phyloP scores from a whole-genome alignment of 768 basidiomycete species.

The Leccinellum albellum region DNA sequence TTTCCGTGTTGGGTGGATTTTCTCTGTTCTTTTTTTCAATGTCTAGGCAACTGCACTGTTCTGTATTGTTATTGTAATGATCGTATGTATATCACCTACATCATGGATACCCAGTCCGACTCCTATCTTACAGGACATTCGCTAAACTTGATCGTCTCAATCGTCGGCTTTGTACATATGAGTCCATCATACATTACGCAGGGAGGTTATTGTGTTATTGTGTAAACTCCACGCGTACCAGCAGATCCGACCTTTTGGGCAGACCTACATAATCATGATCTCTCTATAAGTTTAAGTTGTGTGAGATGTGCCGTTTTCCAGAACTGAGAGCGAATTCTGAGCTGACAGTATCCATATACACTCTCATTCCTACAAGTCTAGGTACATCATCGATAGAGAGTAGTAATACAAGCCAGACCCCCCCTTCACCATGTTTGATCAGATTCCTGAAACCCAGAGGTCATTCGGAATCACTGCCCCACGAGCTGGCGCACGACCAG shows the following conservation, averaged over 20 bases:
- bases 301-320: not conserved
- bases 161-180: not conserved
- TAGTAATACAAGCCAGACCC: constrained; percentile 12
- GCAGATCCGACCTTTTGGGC: not conserved
- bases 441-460: not conserved
- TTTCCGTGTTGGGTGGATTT: not conserved
- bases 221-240: not conserved
- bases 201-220: not conserved
- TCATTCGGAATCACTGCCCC: constrained; percentile 15
- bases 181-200: too few relatives aligned
- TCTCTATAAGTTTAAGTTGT: not conserved
- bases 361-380: not conserved
- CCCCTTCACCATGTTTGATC: too few relatives aligned
- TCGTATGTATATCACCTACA: not conserved
- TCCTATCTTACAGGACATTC: not conserved
- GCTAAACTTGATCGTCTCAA: not conserved
- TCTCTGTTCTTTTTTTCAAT: not conserved
- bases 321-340: not conserved
- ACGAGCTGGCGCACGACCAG: constrained; percentile 57
- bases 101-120: not conserved
- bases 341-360: not conserved
- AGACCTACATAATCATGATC: not conserved
- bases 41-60: not conserved
- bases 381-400: constrained; percentile 3
- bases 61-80: too few relatives aligned